These are phyloP conservation scores for Ramichloridium luteum DNA, from an alignment of 2,329 filamentous ascomycete species.

Conservation along the genomic window DNA sequence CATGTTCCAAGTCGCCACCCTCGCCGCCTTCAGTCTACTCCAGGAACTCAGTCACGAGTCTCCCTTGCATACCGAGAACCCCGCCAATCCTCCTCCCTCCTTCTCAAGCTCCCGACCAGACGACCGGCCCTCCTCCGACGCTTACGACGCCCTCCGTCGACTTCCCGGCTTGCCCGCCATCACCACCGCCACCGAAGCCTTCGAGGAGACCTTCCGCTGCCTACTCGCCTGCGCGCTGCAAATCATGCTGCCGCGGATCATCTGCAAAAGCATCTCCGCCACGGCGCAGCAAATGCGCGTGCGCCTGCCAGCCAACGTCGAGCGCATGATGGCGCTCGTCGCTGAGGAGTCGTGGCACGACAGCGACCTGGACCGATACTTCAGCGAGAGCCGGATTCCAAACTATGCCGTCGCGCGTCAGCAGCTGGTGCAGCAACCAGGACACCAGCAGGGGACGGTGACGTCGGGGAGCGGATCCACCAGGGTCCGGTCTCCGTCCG, in stretches of 20 bases:
- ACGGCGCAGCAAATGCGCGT: neutral
- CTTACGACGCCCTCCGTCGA: too few species aligned
- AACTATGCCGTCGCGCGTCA: too few species aligned
- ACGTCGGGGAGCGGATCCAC: too few species aligned
- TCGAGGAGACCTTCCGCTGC: conserved; percentile 8
- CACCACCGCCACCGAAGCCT: neutral
- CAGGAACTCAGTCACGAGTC: too few species aligned
- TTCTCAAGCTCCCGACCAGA: neutral
- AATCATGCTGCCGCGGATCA: conserved; percentile 3
- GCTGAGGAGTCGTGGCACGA: neutral
- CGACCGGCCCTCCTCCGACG: neutral
- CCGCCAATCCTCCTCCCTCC: too few species aligned
- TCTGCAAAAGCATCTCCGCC: neutral
- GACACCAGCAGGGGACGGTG: too few species aligned
- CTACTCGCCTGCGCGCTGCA: conserved; percentile 7
- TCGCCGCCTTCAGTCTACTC: conserved; percentile 5
- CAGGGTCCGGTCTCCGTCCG: too few species aligned
- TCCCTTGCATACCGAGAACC: too few species aligned
- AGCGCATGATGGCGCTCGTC: neutral
- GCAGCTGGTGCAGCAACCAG: too few species aligned
- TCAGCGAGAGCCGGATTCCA: too few species aligned
- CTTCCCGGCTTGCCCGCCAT: too few species aligned
- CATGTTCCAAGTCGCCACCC: conserved; percentile 3
- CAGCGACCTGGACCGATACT: too few species aligned
- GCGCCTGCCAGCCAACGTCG: neutral